Conservation (phyloP, 78 protist genomes). For the Bigelowiella natans region DNA sequence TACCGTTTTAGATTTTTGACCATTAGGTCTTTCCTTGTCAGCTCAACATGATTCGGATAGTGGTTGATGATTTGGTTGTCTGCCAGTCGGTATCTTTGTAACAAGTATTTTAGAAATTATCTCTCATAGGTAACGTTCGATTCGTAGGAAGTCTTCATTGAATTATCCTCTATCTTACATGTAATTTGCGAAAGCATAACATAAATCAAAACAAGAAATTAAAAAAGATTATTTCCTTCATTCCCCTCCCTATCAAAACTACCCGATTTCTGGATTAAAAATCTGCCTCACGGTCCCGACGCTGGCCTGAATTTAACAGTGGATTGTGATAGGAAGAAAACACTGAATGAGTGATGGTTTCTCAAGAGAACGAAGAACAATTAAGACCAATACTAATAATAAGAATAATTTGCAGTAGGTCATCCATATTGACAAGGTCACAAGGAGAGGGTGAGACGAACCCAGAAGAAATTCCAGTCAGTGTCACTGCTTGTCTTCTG, state of each 20-base stretch:
- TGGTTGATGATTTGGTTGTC: slow-evolving; percentile 36
- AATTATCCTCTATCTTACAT: neutral
- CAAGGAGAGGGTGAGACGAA: neutral
- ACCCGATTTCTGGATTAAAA: neutral
- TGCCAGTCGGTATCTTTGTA: neutral
- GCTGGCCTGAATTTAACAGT: neutral
- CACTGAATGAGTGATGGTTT: neutral
- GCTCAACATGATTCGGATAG: slow-evolving; percentile 37
- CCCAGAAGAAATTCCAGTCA: neutral
- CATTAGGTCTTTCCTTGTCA: slow-evolving; percentile 47
- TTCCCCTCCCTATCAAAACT: neutral
- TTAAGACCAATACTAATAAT: neutral
- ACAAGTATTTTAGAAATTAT: neutral
- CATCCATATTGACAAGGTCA: neutral
- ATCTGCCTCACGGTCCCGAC: neutral
- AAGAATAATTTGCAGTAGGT: neutral
- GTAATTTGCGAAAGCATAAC: neutral
- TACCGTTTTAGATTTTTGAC: slow-evolving; percentile 33
- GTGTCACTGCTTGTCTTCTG: neutral
- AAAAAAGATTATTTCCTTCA: neutral
- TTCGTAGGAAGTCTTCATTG: neutral
- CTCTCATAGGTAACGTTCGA: slow-evolving; percentile 26
- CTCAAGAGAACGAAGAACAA: neutral
- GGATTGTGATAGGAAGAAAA: neutral
- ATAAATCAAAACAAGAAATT: neutral